phyloP scores from a whole-genome alignment of 495 filamentous ascomycete genomes.

The Penicillium manginii region DNA sequence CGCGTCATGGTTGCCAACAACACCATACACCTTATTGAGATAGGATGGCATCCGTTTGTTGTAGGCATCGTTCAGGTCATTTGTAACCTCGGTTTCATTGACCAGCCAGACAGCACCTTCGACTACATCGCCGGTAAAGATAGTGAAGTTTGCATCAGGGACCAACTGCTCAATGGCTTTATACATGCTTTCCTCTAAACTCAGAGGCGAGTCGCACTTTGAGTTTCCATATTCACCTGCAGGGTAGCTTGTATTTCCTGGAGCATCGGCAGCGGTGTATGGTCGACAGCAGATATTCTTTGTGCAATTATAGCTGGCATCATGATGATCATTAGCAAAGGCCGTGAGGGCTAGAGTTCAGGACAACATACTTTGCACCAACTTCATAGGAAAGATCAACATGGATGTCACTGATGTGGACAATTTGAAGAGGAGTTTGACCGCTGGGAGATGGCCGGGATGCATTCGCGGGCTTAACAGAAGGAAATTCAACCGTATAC shows the following conservation, averaged over 20 bases:
- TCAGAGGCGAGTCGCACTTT: conserved; percentile 53
- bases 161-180: conserved; percentile 40
- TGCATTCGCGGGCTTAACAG: conserved; percentile 40
- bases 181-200: conserved; percentile 58
- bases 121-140: conserved; percentile 34
- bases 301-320: conserved; percentile 48
- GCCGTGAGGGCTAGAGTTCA: background rate
- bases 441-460: conserved; percentile 48
- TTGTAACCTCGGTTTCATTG: conserved; percentile 42
- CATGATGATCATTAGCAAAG: background rate
- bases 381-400: conserved; percentile 53
- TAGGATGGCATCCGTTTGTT: conserved; percentile 26
- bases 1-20: conserved; percentile 59
- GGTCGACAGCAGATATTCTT: conserved; percentile 60
- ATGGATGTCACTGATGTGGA: conserved; percentile 60
- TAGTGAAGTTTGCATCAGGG: conserved; percentile 27
- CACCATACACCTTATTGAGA: conserved; percentile 49
- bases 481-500: conserved; percentile 48
- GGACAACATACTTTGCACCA: conserved; percentile 38
- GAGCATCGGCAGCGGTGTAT: conserved; percentile 48
- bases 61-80: conserved; percentile 49
- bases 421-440: conserved; percentile 48
- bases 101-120: conserved; percentile 33
- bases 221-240: conserved; percentile 52
- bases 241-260: conserved; percentile 45